phyloP scores from a whole-genome alignment of 202 grass and related monocot species.

The Carex arenaria region DNA sequence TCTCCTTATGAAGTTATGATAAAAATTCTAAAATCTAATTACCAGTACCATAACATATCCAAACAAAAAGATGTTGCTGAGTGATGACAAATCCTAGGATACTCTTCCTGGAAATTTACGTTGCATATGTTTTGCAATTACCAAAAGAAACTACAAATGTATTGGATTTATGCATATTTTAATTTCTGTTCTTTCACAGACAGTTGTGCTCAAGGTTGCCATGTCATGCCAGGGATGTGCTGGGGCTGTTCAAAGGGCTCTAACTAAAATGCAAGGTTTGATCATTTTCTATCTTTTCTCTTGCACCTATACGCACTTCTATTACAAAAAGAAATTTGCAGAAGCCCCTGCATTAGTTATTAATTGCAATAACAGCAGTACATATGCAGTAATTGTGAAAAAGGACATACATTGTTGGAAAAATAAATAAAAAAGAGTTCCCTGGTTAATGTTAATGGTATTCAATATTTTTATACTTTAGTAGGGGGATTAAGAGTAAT shows the following conservation, averaged over 20 bases:
- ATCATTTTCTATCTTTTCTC: not conserved
- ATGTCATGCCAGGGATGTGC: conserved; percentile 89
- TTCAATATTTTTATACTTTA: not conserved
- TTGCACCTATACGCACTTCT: not conserved
- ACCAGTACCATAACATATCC: not conserved
- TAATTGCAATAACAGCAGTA: not conserved
- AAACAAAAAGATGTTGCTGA: not conserved
- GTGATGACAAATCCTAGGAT: not conserved
- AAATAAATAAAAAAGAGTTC: too few relatives aligned
- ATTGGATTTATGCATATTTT: not conserved
- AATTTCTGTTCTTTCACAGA: conserved; percentile 30
- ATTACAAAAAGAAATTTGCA: not conserved
- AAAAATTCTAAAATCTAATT: not conserved
- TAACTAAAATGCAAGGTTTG: conserved; percentile 86
- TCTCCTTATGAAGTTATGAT: not conserved
- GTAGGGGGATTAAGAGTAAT: not conserved
- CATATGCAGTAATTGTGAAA: not conserved
- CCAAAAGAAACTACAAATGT: not conserved
- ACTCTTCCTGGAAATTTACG: not conserved
- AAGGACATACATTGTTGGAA: not conserved
- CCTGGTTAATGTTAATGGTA: not conserved
- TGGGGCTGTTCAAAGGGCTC: conserved; percentile 67
- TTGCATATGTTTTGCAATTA: not conserved
- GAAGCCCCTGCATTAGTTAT: not conserved
- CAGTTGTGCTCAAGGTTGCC: conserved; percentile 80